Evolutionary conservation across 2,329 filamentous ascomycete genomes (phyloP).

Genomic region (Colletotrichum brevisporum): DNA sequence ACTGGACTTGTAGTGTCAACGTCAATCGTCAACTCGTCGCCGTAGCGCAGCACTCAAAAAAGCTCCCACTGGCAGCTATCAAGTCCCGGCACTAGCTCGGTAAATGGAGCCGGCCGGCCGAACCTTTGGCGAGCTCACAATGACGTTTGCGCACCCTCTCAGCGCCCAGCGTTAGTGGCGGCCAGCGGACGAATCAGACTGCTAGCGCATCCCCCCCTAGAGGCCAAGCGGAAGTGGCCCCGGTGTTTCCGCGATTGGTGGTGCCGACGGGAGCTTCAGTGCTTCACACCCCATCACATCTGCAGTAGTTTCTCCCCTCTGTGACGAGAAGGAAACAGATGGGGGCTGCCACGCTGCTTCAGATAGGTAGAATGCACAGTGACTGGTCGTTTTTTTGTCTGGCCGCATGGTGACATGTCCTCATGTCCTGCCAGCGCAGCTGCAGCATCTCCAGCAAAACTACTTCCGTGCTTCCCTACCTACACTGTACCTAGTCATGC

Average conservation of each 20-base stretch:
- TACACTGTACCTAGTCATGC: not conserved
- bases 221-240: slow-evolving; percentile 7
- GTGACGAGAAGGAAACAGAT: too few relatives aligned
- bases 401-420: slow-evolving; percentile 16
- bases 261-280: slow-evolving; percentile 13
- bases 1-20: slow-evolving; percentile 1
- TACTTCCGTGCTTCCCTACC: too few relatives aligned
- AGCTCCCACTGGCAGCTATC: not conserved
- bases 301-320: not conserved
- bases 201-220: slow-evolving; percentile 10
- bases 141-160: slow-evolving; percentile 25
- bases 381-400: not conserved
- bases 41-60: slow-evolving; percentile 2
- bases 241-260: slow-evolving; percentile 35
- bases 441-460: slow-evolving; percentile 17
- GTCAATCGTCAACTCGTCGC: not conserved
- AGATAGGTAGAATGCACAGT: not conserved
- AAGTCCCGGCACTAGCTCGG: slow-evolving; percentile 37
- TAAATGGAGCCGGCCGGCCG: slow-evolving; percentile 33
- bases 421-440: slow-evolving; percentile 11
- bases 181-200: slow-evolving; percentile 22
- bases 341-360: slow-evolving; percentile 1
- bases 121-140: slow-evolving; percentile 32
- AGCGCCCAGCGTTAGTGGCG: not conserved
- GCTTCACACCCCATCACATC: slow-evolving; percentile 14